Evolutionary conservation across 1,284 basidiomycete species (phyloP).

Genomic region (Rhodotorula glutinis): DNA sequence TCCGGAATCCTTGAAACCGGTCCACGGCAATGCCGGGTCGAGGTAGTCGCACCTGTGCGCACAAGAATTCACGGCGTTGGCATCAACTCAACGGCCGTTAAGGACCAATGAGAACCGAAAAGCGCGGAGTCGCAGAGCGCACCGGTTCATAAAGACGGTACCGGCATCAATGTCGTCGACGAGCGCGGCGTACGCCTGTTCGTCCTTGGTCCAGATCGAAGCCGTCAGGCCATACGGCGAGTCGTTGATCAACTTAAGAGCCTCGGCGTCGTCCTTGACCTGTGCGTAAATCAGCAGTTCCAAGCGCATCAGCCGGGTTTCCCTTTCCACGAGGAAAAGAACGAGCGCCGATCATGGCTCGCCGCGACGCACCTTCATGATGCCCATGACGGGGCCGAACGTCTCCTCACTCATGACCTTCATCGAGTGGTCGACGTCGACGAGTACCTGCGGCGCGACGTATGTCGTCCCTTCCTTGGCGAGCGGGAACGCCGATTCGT

Average conservation of each 20-base stretch:
- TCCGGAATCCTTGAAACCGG: constrained; percentile 88
- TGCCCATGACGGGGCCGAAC: constrained; percentile 78
- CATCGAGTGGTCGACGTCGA: constrained; percentile 88
- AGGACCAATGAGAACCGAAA: no score
- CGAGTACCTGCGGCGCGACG: constrained; percentile 82
- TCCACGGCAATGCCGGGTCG: constrained; percentile 90
- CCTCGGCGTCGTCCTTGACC: constrained; percentile 79
- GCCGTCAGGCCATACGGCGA: constrained; percentile 92
- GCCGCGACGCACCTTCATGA: constrained; percentile 65
- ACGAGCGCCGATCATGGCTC: no score
- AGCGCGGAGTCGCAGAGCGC: constrained; percentile 10
- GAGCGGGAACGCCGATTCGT: constrained; percentile 64
- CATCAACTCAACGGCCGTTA: no score
- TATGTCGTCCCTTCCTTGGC: constrained; percentile 73
- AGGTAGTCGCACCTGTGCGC: constrained; percentile 65
- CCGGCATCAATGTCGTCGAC: constrained; percentile 76
- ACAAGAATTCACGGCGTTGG: no score
- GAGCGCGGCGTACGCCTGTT: constrained; percentile 66
- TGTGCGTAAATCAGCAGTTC: no score
- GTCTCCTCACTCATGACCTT: constrained; percentile 76
- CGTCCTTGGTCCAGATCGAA: constrained; percentile 80
- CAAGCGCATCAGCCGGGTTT: no score
- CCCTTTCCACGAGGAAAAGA: no score
- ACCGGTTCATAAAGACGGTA: constrained; percentile 84
- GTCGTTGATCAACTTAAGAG: constrained; percentile 87